Base-by-base conservation (phyloP, 176 grass and related monocot species). In the Avena insularis region DNA sequence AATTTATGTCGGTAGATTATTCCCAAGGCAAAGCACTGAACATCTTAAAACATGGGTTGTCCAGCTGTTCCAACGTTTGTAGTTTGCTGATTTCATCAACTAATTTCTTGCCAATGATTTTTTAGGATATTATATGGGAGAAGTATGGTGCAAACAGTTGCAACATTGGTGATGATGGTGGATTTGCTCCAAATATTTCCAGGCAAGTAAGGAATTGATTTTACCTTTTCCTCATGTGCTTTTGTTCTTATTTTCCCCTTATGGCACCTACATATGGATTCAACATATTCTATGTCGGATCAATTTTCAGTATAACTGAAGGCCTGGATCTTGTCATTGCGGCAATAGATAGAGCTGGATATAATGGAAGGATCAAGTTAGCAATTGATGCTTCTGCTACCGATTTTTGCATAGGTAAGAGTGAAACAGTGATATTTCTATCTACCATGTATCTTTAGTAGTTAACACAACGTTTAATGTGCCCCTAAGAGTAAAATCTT, bases 141-240 rank as follows among this genome's bases (percentile, higher is more conserved):
- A 93, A 91, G 74, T 89, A 89, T 87, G 92, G 87, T 82, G 79
- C 89, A 83, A 80, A 62, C 31, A 91, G 89, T 58, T 99, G 91
- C 91, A 99, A 94, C 85, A 89, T 94, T 80, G 91, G 97, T 46
- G 80, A 96, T 51, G 92, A 99, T 89, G 94, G 94, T 71, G 94
- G 97, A 54, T 91, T 99, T 94, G 94, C 97, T 89, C 92, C 94
- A 83, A 94, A 99, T 94, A 92, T 99, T 90, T 91, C 90, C 79
- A 94, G 92, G 97, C 83, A 96, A 88, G 90, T 87, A 84, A 84
- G 77, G 48, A 80, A 85, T 80, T 77, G 68, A 61, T 72, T 75
- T 72, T 40, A 55, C 12, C 9, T 50, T 87, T 90, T 85, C 15
- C 19, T 53, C 12, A 48, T 51, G 80, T 23, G 14, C 1, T 54